Evolutionary conservation across 1,284 basidiomycete species (phyloP), one percentile per base, ranked within the genome.

Genomic region (Ceratobasidium sp.): DNA sequence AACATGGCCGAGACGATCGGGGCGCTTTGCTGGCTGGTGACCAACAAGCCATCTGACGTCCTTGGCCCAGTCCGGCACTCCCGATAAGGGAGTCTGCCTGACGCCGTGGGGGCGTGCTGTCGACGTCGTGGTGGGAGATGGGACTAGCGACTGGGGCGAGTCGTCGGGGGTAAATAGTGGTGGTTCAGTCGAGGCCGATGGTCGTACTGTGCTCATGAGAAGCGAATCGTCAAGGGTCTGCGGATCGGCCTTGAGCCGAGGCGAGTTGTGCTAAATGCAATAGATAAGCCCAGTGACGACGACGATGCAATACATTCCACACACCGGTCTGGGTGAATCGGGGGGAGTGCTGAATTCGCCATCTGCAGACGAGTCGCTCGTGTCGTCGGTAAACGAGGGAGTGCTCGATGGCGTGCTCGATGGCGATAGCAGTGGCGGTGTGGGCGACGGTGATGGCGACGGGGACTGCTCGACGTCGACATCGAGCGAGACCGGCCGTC

Each of bases 21-120:
- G 70, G 13, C 75, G 64, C 35, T 62, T 72, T 2, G 75, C 73
- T 13, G 74, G 74, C 75, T 15, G 82, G 79, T 7, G 82, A 77
- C 60, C 60, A 10, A 82, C 82, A 34, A 89, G 82, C 86, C 85
- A 87, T 45, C 85, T 82, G 20, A 87, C 85, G 70, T 89, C 87
- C 74, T 82, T 85, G 13, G 86, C 75, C 77, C 76, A 77, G 29
- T 73, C 72, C 13, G 70, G 67, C n/a, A 58, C 47, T 12, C 43
- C 68, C 3, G 69, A 65, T 22, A 62, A 49, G 15, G 57, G 57
- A 49, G 57, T 62, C 20, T 32, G 57, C 12, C 57, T 38, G 17
- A 49, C 56, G 25, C 56, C 45, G 12, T 32, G 57, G 57, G 32
- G 27, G 43, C 57, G 42, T 4, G 43, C 29, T 17, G 42, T 25